Evolutionary conservation across 2,329 filamentous ascomycete species (phyloP), one percentile per base, ranked within the genome.

Genomic region (Plectosphaerella sp.): DNA sequence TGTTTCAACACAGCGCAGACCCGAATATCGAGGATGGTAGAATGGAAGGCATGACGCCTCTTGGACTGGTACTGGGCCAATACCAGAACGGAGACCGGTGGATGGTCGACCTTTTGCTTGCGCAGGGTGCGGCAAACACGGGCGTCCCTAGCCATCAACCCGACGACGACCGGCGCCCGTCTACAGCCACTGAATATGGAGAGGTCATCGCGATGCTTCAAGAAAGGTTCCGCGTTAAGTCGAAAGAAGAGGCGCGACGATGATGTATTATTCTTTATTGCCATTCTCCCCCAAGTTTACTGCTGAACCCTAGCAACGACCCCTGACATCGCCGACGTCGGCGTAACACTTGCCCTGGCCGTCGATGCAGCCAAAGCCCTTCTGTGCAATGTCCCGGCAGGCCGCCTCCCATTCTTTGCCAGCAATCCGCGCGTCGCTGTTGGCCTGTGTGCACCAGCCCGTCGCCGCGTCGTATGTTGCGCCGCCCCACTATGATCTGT

Each of bases 261-360:
- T 33, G 28, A 33, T 33, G 28, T 3, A 33, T 33, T 9, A 33
- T 33, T 33, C 28, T 9, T 5, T 33, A 33, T 33, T 33, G 8
- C 28, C 28, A 28, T 28, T 33, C 11, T 12, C 28, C 11, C 28
- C 28, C 28, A 33, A 33, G 8, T 33, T 7, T 12, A 33, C 8
- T 33, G 8, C 8, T 10, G 28, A 33, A 33, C 37, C 10, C 52
- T 47, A 56, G 53, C 54, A 56, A 35, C 49, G 22, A 39, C 58
- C 58, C 36, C 37, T 48, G 24, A 60, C 54, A 8, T 24, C 22
- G 12, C 49, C 41, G 18, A 52, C 3, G 7, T 43, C 22, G 12
- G 58, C 58, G 42, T 54, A 57, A 54, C 58, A 60, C 16, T 47
- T 54, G 45, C 58, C 58, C 52, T 60, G 33, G 49, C 58, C 58